Conservation (phyloP, 2,329 filamentous ascomycete species). For the Nannizziopsis arthrosporioides region DNA sequence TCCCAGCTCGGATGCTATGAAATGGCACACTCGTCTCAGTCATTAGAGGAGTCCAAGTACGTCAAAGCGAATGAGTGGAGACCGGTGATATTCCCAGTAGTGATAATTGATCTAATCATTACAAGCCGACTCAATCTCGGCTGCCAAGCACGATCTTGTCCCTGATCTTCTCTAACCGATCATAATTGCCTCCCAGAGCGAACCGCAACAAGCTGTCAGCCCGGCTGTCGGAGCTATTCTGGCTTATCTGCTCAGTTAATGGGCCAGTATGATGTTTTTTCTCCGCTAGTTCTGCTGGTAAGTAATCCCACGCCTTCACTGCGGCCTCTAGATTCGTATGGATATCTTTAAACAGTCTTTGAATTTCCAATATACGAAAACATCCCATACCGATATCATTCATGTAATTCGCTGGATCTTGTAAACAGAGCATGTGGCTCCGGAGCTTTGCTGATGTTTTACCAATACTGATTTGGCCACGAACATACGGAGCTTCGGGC, state of each 20-base stretch:
- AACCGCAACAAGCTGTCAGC: slow-evolving; percentile 10
- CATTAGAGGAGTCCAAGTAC: background rate
- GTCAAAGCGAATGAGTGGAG: background rate
- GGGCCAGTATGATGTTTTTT: background rate
- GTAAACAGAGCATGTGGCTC: slow-evolving; percentile 40
- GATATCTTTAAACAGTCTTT: slow-evolving; percentile 31
- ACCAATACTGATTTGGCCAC: slow-evolving; percentile 32
- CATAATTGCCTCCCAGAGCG: slow-evolving; percentile 15
- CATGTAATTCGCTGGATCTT: slow-evolving; percentile 47
- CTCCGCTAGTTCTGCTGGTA: too few species aligned
- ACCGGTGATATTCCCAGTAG: background rate
- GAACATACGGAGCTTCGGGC: slow-evolving; percentile 20
- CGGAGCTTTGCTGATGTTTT: slow-evolving; percentile 25
- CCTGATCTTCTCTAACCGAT: slow-evolving; percentile 13
- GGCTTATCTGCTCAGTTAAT: background rate
- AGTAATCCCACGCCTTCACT: slow-evolving; percentile 20
- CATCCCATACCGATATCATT: slow-evolving; percentile 46
- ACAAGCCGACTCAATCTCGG: background rate
- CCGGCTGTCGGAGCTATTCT: slow-evolving; percentile 1
- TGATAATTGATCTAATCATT: background rate
- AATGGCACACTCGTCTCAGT: background rate
- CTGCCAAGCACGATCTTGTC: slow-evolving; percentile 12
- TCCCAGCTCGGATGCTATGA: too few species aligned
- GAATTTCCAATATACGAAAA: slow-evolving; percentile 40
- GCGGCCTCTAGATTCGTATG: slow-evolving; percentile 19